A percentile compares a stretch with the other conserved stretches of the same genome.
These are phyloP conservation scores for Saccharomyces hybrid DNA, from an alignment of 1,139 yeast species.

Conservation along the genomic window DNA sequence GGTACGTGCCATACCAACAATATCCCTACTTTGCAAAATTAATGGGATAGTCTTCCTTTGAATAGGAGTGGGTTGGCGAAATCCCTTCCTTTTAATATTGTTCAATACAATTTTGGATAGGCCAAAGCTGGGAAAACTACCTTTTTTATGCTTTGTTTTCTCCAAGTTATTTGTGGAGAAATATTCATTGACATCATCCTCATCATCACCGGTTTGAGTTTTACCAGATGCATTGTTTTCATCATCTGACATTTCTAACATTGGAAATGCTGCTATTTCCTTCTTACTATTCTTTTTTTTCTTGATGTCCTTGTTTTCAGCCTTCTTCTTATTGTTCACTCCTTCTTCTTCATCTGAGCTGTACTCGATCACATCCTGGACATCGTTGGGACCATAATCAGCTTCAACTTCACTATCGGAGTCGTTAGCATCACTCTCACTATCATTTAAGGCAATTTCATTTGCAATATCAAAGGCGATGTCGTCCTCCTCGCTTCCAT, in stretches of 20 bases:
- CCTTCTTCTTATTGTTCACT: constrained; percentile 27
- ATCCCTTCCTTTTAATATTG: constrained; percentile 80
- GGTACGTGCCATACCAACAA: constrained; percentile 98
- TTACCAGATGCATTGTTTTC: constrained; percentile 36
- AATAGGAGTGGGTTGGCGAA: constrained; percentile 93
- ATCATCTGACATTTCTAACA: constrained; percentile 60
- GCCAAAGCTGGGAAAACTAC: constrained; percentile 87
- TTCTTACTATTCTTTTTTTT: constrained; percentile 12
- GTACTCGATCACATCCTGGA: constrained; percentile 51
- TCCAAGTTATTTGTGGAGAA: constrained; percentile 38
- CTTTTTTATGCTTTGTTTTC: constrained; percentile 59
- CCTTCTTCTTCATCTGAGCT: constrained; percentile 40
- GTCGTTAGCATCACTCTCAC: constrained; percentile 36
- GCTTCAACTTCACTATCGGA: constrained; percentile 35
- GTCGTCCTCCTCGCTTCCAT: background rate
- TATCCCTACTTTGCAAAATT: constrained; percentile 80
- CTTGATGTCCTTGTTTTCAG: constrained; percentile 6
- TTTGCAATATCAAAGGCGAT: constrained; percentile 52
- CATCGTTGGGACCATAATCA: constrained; percentile 38
- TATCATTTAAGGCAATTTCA: constrained; percentile 47
- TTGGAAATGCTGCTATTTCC: constrained; percentile 43
- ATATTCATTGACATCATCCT: constrained; percentile 41
- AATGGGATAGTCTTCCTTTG: constrained; percentile 93
- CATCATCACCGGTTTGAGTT: constrained; percentile 38
- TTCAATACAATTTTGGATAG: constrained; percentile 61